These are phyloP conservation scores for Penicillium steckii DNA, from an alignment of 495 filamentous ascomycete genomes.

Conservation along the genomic window DNA sequence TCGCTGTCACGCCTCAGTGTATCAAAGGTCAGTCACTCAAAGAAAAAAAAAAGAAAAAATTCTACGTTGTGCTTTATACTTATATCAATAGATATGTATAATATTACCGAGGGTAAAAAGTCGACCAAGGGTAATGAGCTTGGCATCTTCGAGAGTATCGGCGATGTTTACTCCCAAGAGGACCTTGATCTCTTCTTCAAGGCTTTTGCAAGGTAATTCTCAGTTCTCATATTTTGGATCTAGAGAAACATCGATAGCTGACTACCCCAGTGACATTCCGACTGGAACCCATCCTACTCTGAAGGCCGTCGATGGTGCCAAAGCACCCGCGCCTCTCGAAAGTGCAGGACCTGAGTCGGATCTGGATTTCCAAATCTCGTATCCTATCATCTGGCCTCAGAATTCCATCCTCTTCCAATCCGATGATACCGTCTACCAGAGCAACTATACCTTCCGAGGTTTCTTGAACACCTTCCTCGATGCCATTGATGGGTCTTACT, in stretches of 20 bases:
- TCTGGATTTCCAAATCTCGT: constrained; percentile 51
- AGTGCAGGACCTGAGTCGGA: constrained; percentile 47
- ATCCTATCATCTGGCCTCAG: constrained; percentile 57
- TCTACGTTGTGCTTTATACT: no score
- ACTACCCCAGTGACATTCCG: constrained; percentile 28
- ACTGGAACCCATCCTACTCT: constrained; percentile 38
- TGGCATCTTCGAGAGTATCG: constrained; percentile 43
- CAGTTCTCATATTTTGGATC: neutral
- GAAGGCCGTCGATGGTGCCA: constrained; percentile 43
- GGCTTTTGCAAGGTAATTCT: constrained; percentile 21
- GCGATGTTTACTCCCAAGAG: constrained; percentile 47
- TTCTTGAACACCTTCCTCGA: constrained; percentile 54
- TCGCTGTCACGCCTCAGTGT: constrained; percentile 32
- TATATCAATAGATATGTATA: constrained; percentile 36
- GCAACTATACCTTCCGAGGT: constrained; percentile 36
- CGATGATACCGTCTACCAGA: constrained; percentile 52
- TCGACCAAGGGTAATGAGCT: constrained; percentile 41
- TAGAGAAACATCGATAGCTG: neutral
- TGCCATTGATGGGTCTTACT: constrained; percentile 63
- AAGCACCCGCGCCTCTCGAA: constrained; percentile 26
- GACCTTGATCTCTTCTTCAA: constrained; percentile 63
- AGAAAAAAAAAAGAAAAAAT: no score
- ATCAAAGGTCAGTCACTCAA: constrained; percentile 19
- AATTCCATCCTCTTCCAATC: constrained; percentile 57
- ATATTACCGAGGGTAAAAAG: constrained; percentile 36